Conservation (phyloP, 2,329 filamentous ascomycete genomes). For the Fusarium liriodendri region DNA sequence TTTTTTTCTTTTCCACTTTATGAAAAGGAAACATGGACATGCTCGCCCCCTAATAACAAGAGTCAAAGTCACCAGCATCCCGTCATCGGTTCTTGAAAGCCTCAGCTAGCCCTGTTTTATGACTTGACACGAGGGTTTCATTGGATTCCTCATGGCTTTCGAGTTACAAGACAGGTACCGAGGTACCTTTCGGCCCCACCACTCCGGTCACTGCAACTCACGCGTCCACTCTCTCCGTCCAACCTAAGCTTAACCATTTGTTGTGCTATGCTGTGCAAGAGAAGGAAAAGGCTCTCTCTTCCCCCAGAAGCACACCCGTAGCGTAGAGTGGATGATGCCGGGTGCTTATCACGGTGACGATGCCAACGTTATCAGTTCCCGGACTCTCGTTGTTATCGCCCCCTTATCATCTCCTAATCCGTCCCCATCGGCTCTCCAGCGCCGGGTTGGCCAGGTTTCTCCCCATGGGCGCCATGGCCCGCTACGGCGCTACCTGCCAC, state of each 20-base stretch:
- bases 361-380: not conserved
- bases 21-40: not conserved
- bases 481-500: constrained; percentile 27
- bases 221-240: constrained; percentile 20
- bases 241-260: not conserved
- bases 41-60: not conserved
- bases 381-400: not conserved
- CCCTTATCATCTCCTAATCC: constrained; percentile 1
- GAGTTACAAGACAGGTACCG: constrained; percentile 7
- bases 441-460: constrained; percentile 28
- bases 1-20: not conserved
- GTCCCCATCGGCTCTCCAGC: constrained; percentile 3
- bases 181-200: constrained; percentile 30
- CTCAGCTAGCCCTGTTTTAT: constrained; percentile 13
- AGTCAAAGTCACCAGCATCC: constrained; percentile 8
- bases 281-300: not conserved
- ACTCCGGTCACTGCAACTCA: not conserved
- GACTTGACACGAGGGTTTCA: constrained; percentile 4
- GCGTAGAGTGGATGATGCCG: not conserved
- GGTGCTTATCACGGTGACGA: not conserved
- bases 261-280: not conserved
- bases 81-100: constrained; percentile 9
- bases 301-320: constrained; percentile 3
- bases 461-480: constrained; percentile 21
- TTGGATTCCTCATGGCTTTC: not conserved